A percentile compares a stretch with the other conserved stretches of the same genome.
Conservation (phyloP, 2,329 filamentous ascomycete species). For the Penicillium brevicompactum region DNA sequence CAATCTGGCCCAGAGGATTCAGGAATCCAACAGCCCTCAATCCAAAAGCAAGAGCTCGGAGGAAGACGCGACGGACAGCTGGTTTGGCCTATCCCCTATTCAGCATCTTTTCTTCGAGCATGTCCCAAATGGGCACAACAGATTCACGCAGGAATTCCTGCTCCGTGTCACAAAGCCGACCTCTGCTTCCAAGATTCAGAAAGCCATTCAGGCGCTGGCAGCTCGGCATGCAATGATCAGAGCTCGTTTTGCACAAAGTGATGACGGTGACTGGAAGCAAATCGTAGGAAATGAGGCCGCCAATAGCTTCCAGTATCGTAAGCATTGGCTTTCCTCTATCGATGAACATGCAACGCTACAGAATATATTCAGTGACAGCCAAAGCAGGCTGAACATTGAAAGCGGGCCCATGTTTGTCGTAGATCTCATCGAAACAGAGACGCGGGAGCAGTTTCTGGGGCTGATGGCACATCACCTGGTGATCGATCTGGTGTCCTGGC, state of each 20-base stretch:
- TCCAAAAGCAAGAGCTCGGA: not conserved
- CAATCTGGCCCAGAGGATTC: conserved; percentile 7
- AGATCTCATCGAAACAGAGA: not conserved
- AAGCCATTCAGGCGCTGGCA: not conserved
- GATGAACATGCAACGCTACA: not conserved
- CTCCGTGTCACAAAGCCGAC: not conserved
- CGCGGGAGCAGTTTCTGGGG: conserved; percentile 5
- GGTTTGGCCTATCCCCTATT: conserved; percentile 15
- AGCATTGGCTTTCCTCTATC: too few species aligned
- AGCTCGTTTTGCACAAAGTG: conserved; percentile 7
- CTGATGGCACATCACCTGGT: conserved; percentile 25
- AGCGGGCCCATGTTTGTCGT: not conserved
- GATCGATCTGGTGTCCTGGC: conserved; percentile 20
- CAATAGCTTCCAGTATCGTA: too few species aligned
- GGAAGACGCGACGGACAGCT: conserved; percentile 6
- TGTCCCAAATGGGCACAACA: conserved; percentile 15
- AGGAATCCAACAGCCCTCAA: not conserved
- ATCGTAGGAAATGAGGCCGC: not conserved
- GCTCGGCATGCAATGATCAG: conserved; percentile 13
- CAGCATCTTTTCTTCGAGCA: conserved; percentile 16
- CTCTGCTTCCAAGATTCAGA: not conserved
- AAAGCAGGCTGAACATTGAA: not conserved
- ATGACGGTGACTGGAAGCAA: conserved; percentile 1
- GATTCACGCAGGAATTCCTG: conserved; percentile 2
- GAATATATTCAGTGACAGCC: not conserved